phyloP scores from a whole-genome alignment of 371 early-diverging fungal species.

The Cokeromyces recurvatus region DNA sequence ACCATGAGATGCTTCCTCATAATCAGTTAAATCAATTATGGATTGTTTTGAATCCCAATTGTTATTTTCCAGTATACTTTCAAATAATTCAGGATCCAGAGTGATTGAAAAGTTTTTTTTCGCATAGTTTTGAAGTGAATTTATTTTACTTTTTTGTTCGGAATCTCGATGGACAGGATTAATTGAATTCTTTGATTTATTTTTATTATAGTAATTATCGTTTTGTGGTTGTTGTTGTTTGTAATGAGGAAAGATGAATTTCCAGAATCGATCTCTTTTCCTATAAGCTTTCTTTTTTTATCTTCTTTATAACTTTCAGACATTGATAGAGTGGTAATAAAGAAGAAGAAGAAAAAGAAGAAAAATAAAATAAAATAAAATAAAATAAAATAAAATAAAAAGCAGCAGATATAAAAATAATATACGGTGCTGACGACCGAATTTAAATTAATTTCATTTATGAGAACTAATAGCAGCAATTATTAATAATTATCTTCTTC shows the following conservation, averaged over 20 bases:
- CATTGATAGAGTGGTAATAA: too few relatives aligned
- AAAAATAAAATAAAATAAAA: too few relatives aligned
- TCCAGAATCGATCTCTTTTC: constrained; percentile 16
- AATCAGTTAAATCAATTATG: constrained; percentile 23
- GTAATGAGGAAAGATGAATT: constrained; percentile 8
- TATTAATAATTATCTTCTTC: too few relatives aligned
- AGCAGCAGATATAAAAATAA: too few relatives aligned
- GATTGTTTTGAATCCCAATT: constrained; percentile 34
- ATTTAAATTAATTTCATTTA: too few relatives aligned
- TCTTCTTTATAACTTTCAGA: not conserved
- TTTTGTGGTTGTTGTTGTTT: not conserved
- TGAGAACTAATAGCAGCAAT: too few relatives aligned
- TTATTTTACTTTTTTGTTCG: constrained; percentile 12
- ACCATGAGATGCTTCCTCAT: constrained; percentile 36
- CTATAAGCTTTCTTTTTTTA: constrained; percentile 10
- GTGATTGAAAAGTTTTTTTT: constrained; percentile 13
- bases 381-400: too few relatives aligned
- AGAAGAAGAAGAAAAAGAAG: too few relatives aligned
- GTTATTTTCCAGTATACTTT: constrained; percentile 20
- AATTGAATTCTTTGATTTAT: not conserved
- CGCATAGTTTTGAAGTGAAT: constrained; percentile 17
- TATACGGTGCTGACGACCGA: too few relatives aligned
- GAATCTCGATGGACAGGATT: not conserved
- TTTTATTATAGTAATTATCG: not conserved
- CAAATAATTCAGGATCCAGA: constrained; percentile 14